Percentiles rank a stretch among this genome's conserved stretches.
Evolutionary conservation across 2,329 filamentous ascomycete genomes (phyloP).

Genomic region (Fusarium sp.): DNA sequence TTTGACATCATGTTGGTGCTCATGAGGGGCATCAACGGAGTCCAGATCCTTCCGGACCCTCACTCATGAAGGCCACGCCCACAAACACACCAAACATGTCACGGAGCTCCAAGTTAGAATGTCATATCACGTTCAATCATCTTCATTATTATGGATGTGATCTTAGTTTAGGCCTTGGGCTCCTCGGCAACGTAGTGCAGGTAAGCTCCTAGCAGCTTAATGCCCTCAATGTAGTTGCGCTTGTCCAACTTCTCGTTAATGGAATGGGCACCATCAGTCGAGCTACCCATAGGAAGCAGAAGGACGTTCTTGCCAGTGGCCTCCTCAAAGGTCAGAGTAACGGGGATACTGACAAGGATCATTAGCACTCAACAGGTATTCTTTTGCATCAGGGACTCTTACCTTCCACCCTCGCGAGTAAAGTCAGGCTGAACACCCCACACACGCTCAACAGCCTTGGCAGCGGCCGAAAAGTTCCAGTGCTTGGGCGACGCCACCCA

Average conservation of each 20-base stretch:
- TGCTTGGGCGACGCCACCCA: constrained; percentile 98
- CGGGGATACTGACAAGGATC: constrained; percentile 74
- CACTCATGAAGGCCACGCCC: background rate
- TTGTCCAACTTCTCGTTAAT: constrained; percentile 99
- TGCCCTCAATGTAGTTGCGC: constrained; percentile 97
- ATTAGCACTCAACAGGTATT: constrained; percentile 25
- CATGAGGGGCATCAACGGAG: no score
- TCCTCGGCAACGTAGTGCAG: constrained; percentile 96
- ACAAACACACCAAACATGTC: background rate
- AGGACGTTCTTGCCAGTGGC: constrained; percentile 98
- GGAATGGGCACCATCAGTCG: constrained; percentile 93
- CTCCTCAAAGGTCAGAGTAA: constrained; percentile 96
- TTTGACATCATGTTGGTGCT: background rate
- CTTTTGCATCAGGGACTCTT: constrained; percentile 43
- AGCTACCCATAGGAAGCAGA: constrained; percentile 94
- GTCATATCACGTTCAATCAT: constrained; percentile 25
- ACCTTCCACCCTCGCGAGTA: constrained; percentile 93
- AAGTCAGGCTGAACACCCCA: constrained; percentile 94
- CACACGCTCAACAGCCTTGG: constrained; percentile 95
- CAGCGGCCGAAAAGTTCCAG: constrained; percentile 96
- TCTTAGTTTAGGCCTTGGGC: constrained; percentile 57
- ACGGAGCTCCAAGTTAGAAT: background rate
- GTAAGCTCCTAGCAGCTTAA: constrained; percentile 93
- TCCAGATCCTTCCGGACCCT: no score
- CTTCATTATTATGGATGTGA: constrained; percentile 6